A percentile compares a stretch with the other conserved stretches of the same genome.
phyloP scores from a whole-genome alignment of 495 filamentous ascomycete species.

The Penicillium turbatum region DNA sequence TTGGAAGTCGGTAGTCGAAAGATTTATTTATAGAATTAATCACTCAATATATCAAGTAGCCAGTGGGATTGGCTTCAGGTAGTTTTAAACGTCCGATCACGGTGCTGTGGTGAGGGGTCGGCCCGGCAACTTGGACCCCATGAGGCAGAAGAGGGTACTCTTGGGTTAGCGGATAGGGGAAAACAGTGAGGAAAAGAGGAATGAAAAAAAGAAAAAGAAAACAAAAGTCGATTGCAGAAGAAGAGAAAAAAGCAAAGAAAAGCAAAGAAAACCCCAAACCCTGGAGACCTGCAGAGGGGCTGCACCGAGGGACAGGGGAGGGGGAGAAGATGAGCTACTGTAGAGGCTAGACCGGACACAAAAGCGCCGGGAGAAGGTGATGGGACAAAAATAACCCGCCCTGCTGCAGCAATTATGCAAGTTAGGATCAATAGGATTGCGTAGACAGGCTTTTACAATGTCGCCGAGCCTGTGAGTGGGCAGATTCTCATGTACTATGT shows the following conservation, averaged over 20 bases:
- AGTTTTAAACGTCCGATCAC: neutral
- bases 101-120: conserved; percentile 11
- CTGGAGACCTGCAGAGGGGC: conserved; percentile 16
- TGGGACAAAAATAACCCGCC: conserved; percentile 28
- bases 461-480: conserved; percentile 7
- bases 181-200: conserved; percentile 1
- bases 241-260: conserved; percentile 1
- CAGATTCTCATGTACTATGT: neutral
- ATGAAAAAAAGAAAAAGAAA: neutral
- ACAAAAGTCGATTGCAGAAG: neutral
- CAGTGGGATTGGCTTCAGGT: neutral
- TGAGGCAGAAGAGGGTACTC: neutral
- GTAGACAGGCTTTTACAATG: neutral
- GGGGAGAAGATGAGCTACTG: neutral
- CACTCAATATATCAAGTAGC: neutral
- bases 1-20: neutral
- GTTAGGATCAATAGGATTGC: conserved; percentile 19
- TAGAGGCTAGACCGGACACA: conserved; percentile 10
- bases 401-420: conserved; percentile 29
- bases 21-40: conserved; percentile 24
- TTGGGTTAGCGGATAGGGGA: neutral
- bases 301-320: conserved; percentile 13
- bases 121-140: conserved; percentile 14
- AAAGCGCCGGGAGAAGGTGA: conserved; percentile 13
- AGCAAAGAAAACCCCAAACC: conserved; percentile 3